Percentiles rank a stretch among this genome's conserved stretches.
Conservation (phyloP, 2,329 filamentous ascomycete genomes). For the Fusarium sublunatum region DNA sequence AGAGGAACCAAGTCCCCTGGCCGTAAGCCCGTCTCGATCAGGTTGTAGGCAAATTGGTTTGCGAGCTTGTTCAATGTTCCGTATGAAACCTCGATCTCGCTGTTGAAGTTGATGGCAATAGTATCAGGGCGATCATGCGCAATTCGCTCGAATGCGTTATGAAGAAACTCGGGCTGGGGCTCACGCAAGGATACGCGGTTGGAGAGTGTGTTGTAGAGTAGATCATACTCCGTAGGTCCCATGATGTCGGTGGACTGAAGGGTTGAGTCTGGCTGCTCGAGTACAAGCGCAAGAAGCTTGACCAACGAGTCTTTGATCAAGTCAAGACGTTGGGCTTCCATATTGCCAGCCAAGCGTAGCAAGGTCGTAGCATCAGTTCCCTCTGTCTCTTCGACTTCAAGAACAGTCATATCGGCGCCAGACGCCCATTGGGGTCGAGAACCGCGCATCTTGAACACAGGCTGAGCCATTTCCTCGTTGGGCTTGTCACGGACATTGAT, state of each 20-base stretch:
- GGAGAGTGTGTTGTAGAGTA: slow-evolving; percentile 7
- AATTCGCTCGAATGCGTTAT: slow-evolving; percentile 13
- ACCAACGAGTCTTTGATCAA: slow-evolving; percentile 18
- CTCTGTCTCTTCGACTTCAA: slow-evolving; percentile 5
- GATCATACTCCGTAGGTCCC: not conserved
- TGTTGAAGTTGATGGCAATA: slow-evolving; percentile 15
- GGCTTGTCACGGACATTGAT: not conserved
- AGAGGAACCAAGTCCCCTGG: slow-evolving; percentile 18
- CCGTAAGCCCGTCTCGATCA: slow-evolving; percentile 4
- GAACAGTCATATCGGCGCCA: slow-evolving; percentile 6
- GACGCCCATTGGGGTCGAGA: slow-evolving; percentile 16
- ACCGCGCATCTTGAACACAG: not conserved
- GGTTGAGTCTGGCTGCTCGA: not conserved
- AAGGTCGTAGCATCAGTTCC: not conserved
- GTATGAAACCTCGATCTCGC: slow-evolving; percentile 1
- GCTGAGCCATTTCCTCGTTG: not conserved
- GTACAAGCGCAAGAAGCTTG: not conserved
- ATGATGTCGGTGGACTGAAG: slow-evolving; percentile 5
- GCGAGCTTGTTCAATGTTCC: not conserved
- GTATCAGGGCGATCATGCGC: not conserved
- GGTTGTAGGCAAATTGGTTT: slow-evolving; percentile 7
- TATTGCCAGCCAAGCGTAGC: slow-evolving; percentile 8
- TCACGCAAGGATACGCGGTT: not conserved
- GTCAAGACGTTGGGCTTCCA: slow-evolving; percentile 2
- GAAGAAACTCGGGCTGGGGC: slow-evolving; percentile 3